Conservation (phyloP, 148 eudicot species). For the Camellia sinensis region DNA sequence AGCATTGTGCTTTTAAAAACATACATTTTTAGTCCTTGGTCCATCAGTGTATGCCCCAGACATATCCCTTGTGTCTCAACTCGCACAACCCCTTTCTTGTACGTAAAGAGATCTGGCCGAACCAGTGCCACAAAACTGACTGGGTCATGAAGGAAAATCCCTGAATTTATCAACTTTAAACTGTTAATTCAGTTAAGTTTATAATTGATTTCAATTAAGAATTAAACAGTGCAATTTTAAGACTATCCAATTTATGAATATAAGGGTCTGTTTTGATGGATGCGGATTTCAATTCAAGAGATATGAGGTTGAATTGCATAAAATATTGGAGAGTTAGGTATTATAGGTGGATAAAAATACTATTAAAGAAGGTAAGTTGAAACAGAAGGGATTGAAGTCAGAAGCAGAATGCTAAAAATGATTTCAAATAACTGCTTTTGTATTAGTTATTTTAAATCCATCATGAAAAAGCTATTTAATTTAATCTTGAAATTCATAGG, state of each 20-base stretch:
- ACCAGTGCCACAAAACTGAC: slow-evolving; percentile 85
- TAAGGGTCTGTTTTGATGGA: background rate
- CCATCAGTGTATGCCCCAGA: slow-evolving; percentile 82
- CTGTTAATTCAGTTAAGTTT: background rate
- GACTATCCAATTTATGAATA: background rate
- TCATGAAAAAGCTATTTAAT: no score
- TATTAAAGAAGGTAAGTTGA: no score
- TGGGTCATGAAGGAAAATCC: slow-evolving; percentile 90
- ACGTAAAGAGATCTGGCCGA: slow-evolving; percentile 86
- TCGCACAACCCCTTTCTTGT: slow-evolving; percentile 85
- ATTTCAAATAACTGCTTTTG: no score
- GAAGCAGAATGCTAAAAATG: no score
- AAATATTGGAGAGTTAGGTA: no score
- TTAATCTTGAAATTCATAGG: no score
- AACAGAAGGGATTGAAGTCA: no score
- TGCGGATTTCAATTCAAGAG: no score
- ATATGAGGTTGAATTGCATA: no score
- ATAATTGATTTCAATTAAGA: background rate
- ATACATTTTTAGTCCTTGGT: slow-evolving; percentile 82
- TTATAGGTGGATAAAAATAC: no score
- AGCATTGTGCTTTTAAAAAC: background rate
- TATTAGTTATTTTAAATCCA: no score
- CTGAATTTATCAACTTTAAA: slow-evolving; percentile 28
- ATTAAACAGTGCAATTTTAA: background rate
- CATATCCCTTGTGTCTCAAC: slow-evolving; percentile 95